A percentile compares a stretch with the other conserved stretches of the same genome.
phyloP scores from a whole-genome alignment of 164 flowering plant genomes.

The Chimonanthus salicifolius region DNA sequence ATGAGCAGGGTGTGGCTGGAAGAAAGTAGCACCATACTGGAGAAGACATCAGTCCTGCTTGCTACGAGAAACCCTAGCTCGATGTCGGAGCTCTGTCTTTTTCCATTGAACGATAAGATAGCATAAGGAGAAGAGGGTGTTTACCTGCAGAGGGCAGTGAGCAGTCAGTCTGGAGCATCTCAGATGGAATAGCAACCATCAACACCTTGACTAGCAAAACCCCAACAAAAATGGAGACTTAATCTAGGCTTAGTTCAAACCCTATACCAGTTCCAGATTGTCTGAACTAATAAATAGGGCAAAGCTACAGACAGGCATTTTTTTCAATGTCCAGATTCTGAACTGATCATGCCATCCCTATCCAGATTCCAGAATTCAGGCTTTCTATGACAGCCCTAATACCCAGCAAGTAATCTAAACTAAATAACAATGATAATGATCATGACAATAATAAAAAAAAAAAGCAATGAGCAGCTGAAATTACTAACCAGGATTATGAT shows the following conservation, averaged over 20 bases:
- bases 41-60: slow-evolving; percentile 45
- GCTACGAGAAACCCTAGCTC: slow-evolving; percentile 56
- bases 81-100: slow-evolving; percentile 80
- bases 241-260: background rate
- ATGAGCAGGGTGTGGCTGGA: background rate
- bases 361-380: background rate
- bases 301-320: too few species aligned
- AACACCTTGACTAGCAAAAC: background rate
- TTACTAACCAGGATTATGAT: slow-evolving; percentile 74
- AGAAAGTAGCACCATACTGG: background rate
- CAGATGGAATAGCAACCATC: background rate
- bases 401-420: background rate
- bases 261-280: too few species aligned
- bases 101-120: slow-evolving; percentile 76
- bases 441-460: too few species aligned
- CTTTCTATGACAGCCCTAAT: background rate
- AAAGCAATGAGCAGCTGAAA: background rate
- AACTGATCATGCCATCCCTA: background rate
- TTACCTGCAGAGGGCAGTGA: slow-evolving; percentile 45
- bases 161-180: background rate
- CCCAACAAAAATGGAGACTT: background rate
- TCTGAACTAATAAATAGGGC: too few species aligned
- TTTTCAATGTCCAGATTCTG: background rate
- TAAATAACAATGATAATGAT: background rate
- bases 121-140: slow-evolving; percentile 69